Base-by-base conservation (phyloP, 2,329 filamentous ascomycete genomes). In the Sporothrix brunneoviolacea region DNA sequence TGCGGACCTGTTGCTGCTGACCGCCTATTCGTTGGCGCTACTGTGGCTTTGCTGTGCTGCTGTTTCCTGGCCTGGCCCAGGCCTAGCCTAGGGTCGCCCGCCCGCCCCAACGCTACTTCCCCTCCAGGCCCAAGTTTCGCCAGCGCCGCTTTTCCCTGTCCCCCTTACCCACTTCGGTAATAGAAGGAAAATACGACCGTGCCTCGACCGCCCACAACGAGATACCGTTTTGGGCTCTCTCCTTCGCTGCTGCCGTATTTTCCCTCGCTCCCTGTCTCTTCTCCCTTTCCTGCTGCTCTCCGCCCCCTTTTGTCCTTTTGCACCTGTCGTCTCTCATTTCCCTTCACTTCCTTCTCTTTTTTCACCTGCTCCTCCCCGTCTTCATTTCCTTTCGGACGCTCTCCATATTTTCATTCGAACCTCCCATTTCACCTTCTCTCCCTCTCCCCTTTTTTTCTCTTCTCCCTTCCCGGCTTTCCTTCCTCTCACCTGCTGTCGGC, bases 241-340 rank as follows among this genome's bases (percentile, higher is more conserved):
- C 42, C 49, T 36, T 36, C 42, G 41, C 36, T 41, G 28, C 30
- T 51, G 42, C 36, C 42, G 19, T 24, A 35, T 39, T 39, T 39
- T 37, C 18, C 28, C 30, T 38, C 39, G 12, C 32, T 50, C 18
- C 18, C n/a, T n/a, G 27, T 28, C 28, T 28, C 39, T 45, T 33
- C 9, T 24, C 13, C 24, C 28, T 16, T 16, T 33, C 24, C 16
- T 15, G 18, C 18, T 36, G 33, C 13, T 15, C 33, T n/a, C 44
- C 40, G 48, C 39, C 43, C 28, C 48, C 44, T 42, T 48, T 19
- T 45, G 48, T 30, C 42, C 19, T 21, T 32, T 18, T 28, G 8
- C 37, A 15, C 37, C 37, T n/a, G 28, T 35, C 44, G 10, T 18
- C 27, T 35, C 22, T 39, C 18, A 24, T 35, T 35, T 36, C 39